Conservation (phyloP, 495 filamentous ascomycete species). For the Terfezia claveryi region DNA sequence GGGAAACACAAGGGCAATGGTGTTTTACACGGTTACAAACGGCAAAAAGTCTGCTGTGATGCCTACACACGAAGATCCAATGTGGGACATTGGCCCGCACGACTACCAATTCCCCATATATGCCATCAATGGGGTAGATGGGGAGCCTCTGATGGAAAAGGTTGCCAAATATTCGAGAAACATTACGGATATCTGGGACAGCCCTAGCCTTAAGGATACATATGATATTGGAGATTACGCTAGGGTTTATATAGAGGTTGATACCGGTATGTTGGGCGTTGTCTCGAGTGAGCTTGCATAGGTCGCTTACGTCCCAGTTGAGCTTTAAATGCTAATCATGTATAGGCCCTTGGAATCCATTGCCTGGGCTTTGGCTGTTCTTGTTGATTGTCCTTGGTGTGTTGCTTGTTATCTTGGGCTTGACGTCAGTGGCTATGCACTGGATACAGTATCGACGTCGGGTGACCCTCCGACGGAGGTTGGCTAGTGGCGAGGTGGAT, state of each 20-base stretch:
- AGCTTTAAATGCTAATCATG: constrained; percentile 1
- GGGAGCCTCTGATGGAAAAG: constrained; percentile 44
- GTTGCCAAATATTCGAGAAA: constrained; percentile 56
- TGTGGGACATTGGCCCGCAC: constrained; percentile 44
- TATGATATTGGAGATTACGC: constrained; percentile 26
- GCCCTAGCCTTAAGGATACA: constrained; percentile 29
- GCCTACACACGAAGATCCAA: constrained; percentile 31
- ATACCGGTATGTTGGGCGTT: constrained; percentile 32
- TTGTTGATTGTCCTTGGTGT: constrained; percentile 58
- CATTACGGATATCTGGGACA: constrained; percentile 33
- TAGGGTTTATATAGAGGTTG: constrained; percentile 40
- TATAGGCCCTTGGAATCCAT: constrained; percentile 20
- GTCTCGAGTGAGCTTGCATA: constrained; percentile 27
- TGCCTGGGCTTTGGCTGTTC: constrained; percentile 65
- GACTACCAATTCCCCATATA: constrained; percentile 55
- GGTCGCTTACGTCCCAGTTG: no score
- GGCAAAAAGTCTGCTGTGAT: constrained; percentile 32
- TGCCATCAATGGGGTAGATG: constrained; percentile 47
- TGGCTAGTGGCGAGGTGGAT: constrained; percentile 55
- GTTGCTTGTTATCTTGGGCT: constrained; percentile 38
- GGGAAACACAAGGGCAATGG: constrained; percentile 32
- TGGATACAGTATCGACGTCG: constrained; percentile 46
- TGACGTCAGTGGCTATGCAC: constrained; percentile 52
- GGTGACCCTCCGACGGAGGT: constrained; percentile 38
- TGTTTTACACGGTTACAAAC: constrained; percentile 44